Base-by-base conservation (phyloP, 345 rosid genomes). In the Populus deltoides region DNA sequence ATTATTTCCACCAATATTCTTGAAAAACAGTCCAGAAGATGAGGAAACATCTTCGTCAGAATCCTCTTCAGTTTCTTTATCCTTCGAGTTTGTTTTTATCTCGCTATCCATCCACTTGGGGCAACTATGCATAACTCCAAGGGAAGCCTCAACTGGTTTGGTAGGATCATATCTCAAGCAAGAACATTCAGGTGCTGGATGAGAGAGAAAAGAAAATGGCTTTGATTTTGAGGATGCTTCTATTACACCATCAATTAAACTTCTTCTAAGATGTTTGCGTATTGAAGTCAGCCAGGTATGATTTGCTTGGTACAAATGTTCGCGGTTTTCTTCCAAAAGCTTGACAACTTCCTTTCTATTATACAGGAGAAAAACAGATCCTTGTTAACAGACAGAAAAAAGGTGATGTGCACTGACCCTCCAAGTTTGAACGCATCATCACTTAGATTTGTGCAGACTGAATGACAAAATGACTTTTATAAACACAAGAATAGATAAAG, bases 111-210 rank as follows among this genome's bases (percentile, higher is more conserved):
- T 92, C 97, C 93, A 92, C 70, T 82, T 67, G 5, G 98, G 98
- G 82, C 99, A 96, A 22, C 75, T 88, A 70, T 89, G 90, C 31
- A 74, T 77, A 74, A 86, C 86, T 57, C 97, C 91, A 41, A 92
- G 87, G 78, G 85, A 78, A 22, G 89, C 71, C 61, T 85, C 85
- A 75, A 91, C 68, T 72, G 86, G 81, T 81, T 77, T 59, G 2
- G 72, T 59, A 11, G 77, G 75, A 31, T 81, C 77, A 63, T 47
- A 68, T 73, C 81, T 84, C 49, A 82, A 70, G 84, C 98, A 96
- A 80, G 94, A 90, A 84, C 99, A 96, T 86, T 96, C 98, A 0
- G 97, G 99, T 62, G 89, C 88, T 0, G 98, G 97, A 82, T 93
- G 93, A 22, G 93, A 86, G 41, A 96, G 92, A 81, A 93, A 93